These are phyloP conservation scores for Erysimum cheiranthoides DNA, from an alignment of 345 rosid species.

Conservation along the genomic window DNA sequence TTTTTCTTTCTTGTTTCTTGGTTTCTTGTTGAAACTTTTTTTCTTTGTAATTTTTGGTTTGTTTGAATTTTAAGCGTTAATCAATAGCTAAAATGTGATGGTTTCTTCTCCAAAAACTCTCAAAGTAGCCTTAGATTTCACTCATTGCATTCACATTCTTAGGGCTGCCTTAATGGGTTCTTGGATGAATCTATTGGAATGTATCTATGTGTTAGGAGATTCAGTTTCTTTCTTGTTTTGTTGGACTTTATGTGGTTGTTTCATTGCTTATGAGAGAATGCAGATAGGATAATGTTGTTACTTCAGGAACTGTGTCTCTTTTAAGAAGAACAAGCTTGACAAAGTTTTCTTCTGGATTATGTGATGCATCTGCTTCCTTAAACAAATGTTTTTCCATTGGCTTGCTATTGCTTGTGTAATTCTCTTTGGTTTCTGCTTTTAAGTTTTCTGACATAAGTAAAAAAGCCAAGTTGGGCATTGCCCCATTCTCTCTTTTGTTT, in stretches of 20 bases:
- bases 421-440: slow-evolving; percentile 16
- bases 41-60: slow-evolving; percentile 33
- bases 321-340: slow-evolving; percentile 15
- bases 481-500: slow-evolving; percentile 14
- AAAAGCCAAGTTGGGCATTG: neutral
- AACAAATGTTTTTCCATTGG: slow-evolving; percentile 1
- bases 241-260: neutral
- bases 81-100: slow-evolving; percentile 32
- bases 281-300: neutral
- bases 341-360: slow-evolving; percentile 7
- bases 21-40: slow-evolving; percentile 32
- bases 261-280: slow-evolving; percentile 16
- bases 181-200: neutral
- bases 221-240: neutral
- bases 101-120: slow-evolving; percentile 5
- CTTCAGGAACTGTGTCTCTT: slow-evolving; percentile 5
- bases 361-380: slow-evolving; percentile 6
- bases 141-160: neutral
- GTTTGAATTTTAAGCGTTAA: slow-evolving; percentile 34
- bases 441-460: slow-evolving; percentile 6
- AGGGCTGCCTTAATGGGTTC: neutral
- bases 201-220: neutral
- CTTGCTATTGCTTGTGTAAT: neutral
- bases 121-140: too few relatives aligned
- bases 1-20: neutral